Base-by-base conservation (phyloP, 2,329 filamentous ascomycete genomes). In the Venturia nashicola region DNA sequence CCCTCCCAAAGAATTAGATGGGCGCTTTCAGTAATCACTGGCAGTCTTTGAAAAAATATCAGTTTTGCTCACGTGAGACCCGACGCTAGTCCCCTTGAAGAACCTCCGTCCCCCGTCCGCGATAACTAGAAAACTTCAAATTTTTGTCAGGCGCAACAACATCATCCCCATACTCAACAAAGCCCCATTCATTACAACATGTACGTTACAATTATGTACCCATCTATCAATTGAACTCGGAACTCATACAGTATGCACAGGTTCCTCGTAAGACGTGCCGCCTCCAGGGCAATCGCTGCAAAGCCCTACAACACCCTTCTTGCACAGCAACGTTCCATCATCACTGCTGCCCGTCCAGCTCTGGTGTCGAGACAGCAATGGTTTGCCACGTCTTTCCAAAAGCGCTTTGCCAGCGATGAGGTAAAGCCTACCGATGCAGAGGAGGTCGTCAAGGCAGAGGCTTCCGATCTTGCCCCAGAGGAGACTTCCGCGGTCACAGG, bases 251-350 rank as follows among this genome's bases (percentile, higher is more conserved):
- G 2, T 46, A 23, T 51, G 59, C 63, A n/a, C 67, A 86, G 83
- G 83, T 81, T 79, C 75, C 77, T 77, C 67, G 75, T 87, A 68
- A 82, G 83, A 66, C 82, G 82, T 70, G 76, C 80, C 68, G 82
- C 83, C 68, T 76, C 79, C 70, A 81, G 83, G 70, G 79, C 83
- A 60, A 69, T 84, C 65, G 75, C 78, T 32, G 75, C 79, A 42
- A 42, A 42, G 39, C 75, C 78, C 61, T 76, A 79, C 42, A 69
- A 74, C 66, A 76, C 77, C 57, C 71, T 77, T 67, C 68, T 78
- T 66, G 73, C 74, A 46, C 78, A 75, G 68, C 74, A 74, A 65
- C 74, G 75, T 61, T 73, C 74, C 62, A 72, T 79, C 65, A 71
- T 74, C 59, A 72, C 75, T 4, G 65, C 75, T 63, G 72, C 72